These are phyloP conservation scores for Kluyveromyces aestuarii DNA, from an alignment of 805 yeast genomes.

Conservation along the genomic window DNA sequence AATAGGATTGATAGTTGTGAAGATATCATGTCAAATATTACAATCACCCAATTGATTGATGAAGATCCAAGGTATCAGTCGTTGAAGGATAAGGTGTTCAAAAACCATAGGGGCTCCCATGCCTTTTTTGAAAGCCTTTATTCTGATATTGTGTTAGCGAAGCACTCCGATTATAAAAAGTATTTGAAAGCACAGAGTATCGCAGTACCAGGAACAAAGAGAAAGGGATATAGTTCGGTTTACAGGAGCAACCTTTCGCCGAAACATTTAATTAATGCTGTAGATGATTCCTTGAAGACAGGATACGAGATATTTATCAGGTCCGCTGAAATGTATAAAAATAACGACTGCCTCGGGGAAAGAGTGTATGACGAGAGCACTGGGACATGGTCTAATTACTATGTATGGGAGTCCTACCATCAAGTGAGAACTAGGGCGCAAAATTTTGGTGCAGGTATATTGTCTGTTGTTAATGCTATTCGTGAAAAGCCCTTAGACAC, in stretches of 20 bases:
- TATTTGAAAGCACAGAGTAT: slow-evolving; percentile 28
- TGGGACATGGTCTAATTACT: slow-evolving; percentile 33
- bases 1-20: neutral
- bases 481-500: slow-evolving; percentile 23
- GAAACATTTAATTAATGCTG: slow-evolving; percentile 27
- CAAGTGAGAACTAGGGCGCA: slow-evolving; percentile 36
- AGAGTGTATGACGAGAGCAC: slow-evolving; percentile 29
- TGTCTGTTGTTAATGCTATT: slow-evolving; percentile 34
- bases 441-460: slow-evolving; percentile 47
- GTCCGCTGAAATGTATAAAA: slow-evolving; percentile 30
- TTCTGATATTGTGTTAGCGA: slow-evolving; percentile 17
- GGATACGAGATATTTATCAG: slow-evolving; percentile 37
- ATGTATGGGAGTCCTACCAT: slow-evolving; percentile 36
- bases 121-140: slow-evolving; percentile 18
- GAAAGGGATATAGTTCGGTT: slow-evolving; percentile 41
- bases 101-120: slow-evolving; percentile 17
- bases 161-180: slow-evolving; percentile 15
- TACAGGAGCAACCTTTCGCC: slow-evolving; percentile 37
- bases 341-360: slow-evolving; percentile 38
- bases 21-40: neutral
- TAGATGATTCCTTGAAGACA: slow-evolving; percentile 40
- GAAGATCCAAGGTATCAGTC: slow-evolving; percentile 13
- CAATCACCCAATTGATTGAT: slow-evolving; percentile 21
- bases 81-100: slow-evolving; percentile 12
- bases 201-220: slow-evolving; percentile 28